These are phyloP conservation scores for Carallia pectinifolia DNA, from an alignment of 345 rosid species.

Conservation along the genomic window DNA sequence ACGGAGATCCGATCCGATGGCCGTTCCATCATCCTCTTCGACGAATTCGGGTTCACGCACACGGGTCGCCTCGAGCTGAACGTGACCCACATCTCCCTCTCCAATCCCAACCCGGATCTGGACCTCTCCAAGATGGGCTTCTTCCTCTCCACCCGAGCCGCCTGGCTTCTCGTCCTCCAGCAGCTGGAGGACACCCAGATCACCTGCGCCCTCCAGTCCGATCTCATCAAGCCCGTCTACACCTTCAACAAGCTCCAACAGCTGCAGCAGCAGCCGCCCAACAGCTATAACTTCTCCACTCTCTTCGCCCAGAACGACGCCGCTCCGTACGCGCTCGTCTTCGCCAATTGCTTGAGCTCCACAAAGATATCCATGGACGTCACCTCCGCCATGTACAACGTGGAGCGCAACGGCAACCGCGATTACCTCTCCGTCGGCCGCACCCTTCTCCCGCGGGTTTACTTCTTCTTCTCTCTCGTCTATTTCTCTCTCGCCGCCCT, in stretches of 20 bases:
- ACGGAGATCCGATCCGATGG: conserved; percentile 72
- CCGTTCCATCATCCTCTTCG: conserved; percentile 68
- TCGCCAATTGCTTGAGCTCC: conserved; percentile 75
- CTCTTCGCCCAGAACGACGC: conserved; percentile 44
- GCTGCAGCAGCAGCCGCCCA: conserved; percentile 13
- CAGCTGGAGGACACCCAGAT: conserved; percentile 71
- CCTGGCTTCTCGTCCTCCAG: conserved; percentile 74
- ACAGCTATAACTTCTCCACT: conserved; percentile 20
- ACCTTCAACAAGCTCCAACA: conserved; percentile 53
- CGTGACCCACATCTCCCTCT: conserved; percentile 50
- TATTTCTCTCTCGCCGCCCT: conserved; percentile 62
- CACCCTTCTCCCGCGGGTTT: conserved; percentile 78
- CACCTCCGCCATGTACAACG: conserved; percentile 79
- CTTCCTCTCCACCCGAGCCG: conserved; percentile 89
- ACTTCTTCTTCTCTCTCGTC: conserved; percentile 61
- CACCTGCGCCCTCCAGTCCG: conserved; percentile 73
- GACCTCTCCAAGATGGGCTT: conserved; percentile 75
- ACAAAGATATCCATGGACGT: conserved; percentile 75
- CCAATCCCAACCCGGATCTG: conserved; percentile 50
- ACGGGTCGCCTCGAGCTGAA: conserved; percentile 77
- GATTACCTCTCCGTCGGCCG: conserved; percentile 90
- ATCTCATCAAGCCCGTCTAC: conserved; percentile 55
- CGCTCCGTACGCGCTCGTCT: conserved; percentile 74
- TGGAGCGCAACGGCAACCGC: conserved; percentile 57
- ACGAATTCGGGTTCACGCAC: conserved; percentile 91